Base-by-base conservation (phyloP, 75 land plant species). In the Sequoiadendron giganteum region DNA sequence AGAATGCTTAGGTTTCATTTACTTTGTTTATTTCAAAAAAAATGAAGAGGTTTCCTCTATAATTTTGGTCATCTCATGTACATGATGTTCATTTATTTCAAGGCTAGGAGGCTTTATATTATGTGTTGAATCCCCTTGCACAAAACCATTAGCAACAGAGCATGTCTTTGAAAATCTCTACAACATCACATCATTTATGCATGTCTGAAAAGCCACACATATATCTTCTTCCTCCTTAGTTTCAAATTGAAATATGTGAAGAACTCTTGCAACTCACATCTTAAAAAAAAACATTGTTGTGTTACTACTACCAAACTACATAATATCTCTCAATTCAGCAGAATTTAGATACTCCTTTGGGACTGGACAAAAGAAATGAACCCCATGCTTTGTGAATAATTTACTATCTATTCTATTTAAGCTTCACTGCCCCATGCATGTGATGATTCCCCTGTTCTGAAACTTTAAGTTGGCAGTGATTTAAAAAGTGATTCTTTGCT, bases 171-270 rank as follows among this genome's bases (percentile, higher is more conserved):
- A 95, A 85, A 97, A 98, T 76, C 99, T 91, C 65, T 99, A 93
- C 76, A 98, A 88, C 99, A 98, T 98, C 28, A 98, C 99, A 90
- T 98, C 99, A 94, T 98, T 98, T 87, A 98, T 98, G 90, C 97
- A 99, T 87, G 99, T 98, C 86, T 98, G 99, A 85, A 98, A 95
- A 30, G 99, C 99, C 54, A 98, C 99, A 93, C 99, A 98, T 54
- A 98, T 97, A 90, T 98, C 99, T 91, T 98, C 99, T 43, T 99
- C 99, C 99, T 98, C 98, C 88, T 98, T 98, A 11, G 99, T 98
- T 87, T 98, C 99, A 93, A 98, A 98, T 85, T 98, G 99, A 79
- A 98, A 98, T 72, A 98, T 95, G 86, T 98, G 99, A 72, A 98
- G 96, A 9, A 93, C 98, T 73, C 99, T 97, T 40, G 99, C 98